These are phyloP conservation scores for Pythium aquatile DNA, from an alignment of 352 stramenopile genomes.

Conservation along the genomic window DNA sequence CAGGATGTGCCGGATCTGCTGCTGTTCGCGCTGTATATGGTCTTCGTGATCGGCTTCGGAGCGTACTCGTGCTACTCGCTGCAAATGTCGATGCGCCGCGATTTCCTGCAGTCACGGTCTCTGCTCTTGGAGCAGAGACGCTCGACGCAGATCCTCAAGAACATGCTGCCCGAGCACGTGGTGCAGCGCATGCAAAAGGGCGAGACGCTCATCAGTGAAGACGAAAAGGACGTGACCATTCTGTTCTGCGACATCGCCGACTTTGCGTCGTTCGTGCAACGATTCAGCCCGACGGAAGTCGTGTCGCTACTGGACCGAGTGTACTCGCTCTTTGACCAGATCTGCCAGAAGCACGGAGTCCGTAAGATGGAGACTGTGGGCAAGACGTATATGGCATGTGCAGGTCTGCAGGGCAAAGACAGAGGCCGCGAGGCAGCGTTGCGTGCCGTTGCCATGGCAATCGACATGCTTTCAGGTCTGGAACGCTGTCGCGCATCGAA, in stretches of 20 bases:
- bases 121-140: slow-evolving; percentile 75
- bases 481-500: slow-evolving; percentile 74
- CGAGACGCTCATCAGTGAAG: slow-evolving; percentile 79
- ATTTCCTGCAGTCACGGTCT: slow-evolving; percentile 81
- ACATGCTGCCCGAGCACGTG: slow-evolving; percentile 84
- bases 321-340: slow-evolving; percentile 91
- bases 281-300: slow-evolving; percentile 70
- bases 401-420: slow-evolving; percentile 82
- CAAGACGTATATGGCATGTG: slow-evolving; percentile 90
- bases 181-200: slow-evolving; percentile 84
- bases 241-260: slow-evolving; percentile 86
- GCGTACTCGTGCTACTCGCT: slow-evolving; percentile 80
- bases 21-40: slow-evolving; percentile 71
- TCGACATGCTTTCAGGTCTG: slow-evolving; percentile 73
- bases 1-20: slow-evolving; percentile 46
- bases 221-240: slow-evolving; percentile 87
- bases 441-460: slow-evolving; percentile 68
- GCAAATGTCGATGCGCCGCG: slow-evolving; percentile 77
- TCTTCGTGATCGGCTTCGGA: slow-evolving; percentile 73
- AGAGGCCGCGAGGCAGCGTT: slow-evolving; percentile 69
- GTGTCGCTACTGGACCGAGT: slow-evolving; percentile 88
- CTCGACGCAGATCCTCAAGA: slow-evolving; percentile 83
- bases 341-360: slow-evolving; percentile 89
- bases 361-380: slow-evolving; percentile 93
- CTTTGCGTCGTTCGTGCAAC: slow-evolving; percentile 77